Conservation (phyloP, 1,284 basidiomycete species). For the Rhodotorula sp. region DNA sequence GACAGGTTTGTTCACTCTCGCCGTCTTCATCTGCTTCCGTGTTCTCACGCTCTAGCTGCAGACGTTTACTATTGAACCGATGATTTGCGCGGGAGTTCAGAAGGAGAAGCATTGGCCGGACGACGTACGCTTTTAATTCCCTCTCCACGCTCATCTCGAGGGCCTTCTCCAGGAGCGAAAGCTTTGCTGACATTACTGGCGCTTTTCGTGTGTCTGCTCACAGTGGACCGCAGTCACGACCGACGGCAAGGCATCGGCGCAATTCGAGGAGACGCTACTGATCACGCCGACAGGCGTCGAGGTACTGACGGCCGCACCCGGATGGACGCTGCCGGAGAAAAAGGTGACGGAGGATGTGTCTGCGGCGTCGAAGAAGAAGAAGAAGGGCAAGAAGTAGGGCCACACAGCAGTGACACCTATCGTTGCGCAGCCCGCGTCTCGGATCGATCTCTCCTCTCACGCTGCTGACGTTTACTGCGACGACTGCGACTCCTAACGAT, state of each 20-base stretch:
- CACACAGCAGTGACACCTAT: not conserved
- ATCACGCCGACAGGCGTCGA: conserved; percentile 91
- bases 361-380: not conserved
- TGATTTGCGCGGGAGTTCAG: conserved; percentile 76
- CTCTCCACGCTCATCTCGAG: not conserved
- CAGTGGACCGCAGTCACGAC: conserved; percentile 86
- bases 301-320: conserved; percentile 67
- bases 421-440: too few species aligned
- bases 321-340: conserved; percentile 34
- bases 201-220: too few species aligned
- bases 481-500: too few species aligned
- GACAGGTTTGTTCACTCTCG: conserved; percentile 44
- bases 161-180: not conserved
- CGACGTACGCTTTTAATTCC: conserved; percentile 33
- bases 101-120: conserved; percentile 47
- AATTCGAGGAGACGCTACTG: conserved; percentile 93
- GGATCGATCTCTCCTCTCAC: too few species aligned
- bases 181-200: too few species aligned
- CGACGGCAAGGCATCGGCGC: conserved; percentile 74
- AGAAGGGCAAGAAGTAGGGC: not conserved
- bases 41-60: conserved; percentile 4
- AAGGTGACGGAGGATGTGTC: not conserved
- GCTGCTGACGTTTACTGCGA: too few species aligned
- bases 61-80: conserved; percentile 70
- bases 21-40: not conserved